Base-by-base conservation (phyloP, 257 asterid species). In the Pogostemon cablin region DNA sequence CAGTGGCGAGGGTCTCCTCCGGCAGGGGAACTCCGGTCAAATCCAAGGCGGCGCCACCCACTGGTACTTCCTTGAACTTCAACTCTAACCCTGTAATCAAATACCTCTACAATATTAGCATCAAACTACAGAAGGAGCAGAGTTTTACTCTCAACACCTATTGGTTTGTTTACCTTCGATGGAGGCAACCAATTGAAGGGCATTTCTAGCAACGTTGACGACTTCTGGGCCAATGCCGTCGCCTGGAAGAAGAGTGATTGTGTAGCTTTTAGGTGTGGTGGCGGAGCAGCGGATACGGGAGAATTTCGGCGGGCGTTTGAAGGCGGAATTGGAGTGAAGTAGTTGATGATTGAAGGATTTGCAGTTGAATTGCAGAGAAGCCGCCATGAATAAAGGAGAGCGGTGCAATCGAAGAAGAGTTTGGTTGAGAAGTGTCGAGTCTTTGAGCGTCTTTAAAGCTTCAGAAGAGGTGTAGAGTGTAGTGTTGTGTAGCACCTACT, bases 191-290 rank as follows among this genome's bases (percentile, higher is more conserved):
- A 83, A 86, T 10, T 79, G 75, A 72, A 91, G 96, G 76, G 96
- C 88, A 6, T 73, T 77, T 77, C 84, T 90, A 48, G 99, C 97
- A 52, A 86, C 87, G 77, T 90, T 84, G 70, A 91, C 70, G 76
- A 93, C 96, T 89, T 91, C 97, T 34, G 96, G 99, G 48, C 99
- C 99, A 62, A 93, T 93, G 60, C 97, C 97, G 79, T 91, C 97
- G 40, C 96, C 97, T 25, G 97, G 96, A 60, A 93, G 97, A 75
- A 91, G 96, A 69, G 96, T 86, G 79, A 91, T 80, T 73, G 78
- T 64, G 85, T 93, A 91, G 77, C 82, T 76, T 82, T 82, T 91
- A 72, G 82, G 78, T 40, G 87, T 3, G 35, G 92, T 60, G 75
- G 87, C 79, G 66, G 88, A 72, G 84, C 97, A 93, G 71, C 90